Evolutionary conservation across 2,329 filamentous ascomycete genomes (phyloP).

Genomic region (Metarhizium album): DNA sequence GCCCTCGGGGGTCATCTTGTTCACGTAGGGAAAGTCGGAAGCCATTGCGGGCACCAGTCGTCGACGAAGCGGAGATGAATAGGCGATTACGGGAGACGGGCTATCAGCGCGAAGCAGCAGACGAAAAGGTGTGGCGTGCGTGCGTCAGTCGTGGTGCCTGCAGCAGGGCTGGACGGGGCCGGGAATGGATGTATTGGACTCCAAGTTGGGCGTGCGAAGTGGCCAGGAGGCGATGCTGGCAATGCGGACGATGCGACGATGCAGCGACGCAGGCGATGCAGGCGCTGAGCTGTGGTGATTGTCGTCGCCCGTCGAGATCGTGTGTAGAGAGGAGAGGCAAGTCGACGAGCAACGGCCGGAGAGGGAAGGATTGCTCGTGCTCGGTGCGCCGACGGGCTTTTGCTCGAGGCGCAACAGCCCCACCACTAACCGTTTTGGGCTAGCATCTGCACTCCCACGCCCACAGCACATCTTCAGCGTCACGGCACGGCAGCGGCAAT

Average conservation of each 20-base stretch:
- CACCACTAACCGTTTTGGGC: neutral
- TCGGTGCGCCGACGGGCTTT: neutral
- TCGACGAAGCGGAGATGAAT: neutral
- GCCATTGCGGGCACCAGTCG: conserved; percentile 12
- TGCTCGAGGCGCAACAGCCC: neutral
- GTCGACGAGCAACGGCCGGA: neutral
- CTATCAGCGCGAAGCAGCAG: too few species aligned
- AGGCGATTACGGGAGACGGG: neutral
- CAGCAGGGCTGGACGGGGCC: neutral
- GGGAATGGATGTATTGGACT: neutral
- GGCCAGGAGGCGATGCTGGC: too few species aligned
- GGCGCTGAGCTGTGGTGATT: neutral
- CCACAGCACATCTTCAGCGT: neutral
- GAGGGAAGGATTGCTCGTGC: neutral
- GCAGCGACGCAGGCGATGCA: neutral
- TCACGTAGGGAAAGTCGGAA: conserved; percentile 11
- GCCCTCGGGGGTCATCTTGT: neutral
- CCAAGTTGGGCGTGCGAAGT: neutral
- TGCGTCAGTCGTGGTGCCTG: neutral
- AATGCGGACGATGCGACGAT: neutral
- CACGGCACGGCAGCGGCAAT: neutral
- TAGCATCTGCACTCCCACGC: neutral
- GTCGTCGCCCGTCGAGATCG: neutral
- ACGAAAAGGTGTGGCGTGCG: neutral
- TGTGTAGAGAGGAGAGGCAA: neutral